These are phyloP conservation scores for Alternaria dauci DNA, from an alignment of 2,329 filamentous ascomycete genomes.

Conservation along the genomic window DNA sequence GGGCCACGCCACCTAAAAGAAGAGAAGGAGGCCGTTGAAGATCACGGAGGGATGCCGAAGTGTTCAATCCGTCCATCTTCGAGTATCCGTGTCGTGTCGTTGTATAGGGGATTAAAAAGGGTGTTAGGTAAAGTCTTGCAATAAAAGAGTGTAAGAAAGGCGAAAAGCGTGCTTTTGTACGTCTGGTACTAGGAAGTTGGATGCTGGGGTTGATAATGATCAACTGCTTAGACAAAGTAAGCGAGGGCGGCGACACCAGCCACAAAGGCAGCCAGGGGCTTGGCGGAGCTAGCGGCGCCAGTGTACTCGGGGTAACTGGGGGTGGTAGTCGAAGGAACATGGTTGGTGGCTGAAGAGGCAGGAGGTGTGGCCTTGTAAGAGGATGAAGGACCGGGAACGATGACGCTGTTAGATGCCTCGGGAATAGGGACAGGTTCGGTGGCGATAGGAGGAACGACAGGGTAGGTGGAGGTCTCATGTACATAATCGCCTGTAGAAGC, in stretches of 20 bases:
- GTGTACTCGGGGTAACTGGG: constrained; percentile 30
- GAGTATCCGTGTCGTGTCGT: background rate
- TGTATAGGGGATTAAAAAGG: constrained; percentile 1
- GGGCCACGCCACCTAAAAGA: background rate
- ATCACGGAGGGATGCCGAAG: background rate
- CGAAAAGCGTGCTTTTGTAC: constrained; percentile 1
- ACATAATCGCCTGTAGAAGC: background rate
- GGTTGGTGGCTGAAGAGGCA: constrained; percentile 11
- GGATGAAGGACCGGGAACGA: constrained; percentile 7
- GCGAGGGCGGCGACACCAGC: constrained; percentile 35
- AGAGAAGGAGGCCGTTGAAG: background rate
- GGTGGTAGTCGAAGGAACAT: constrained; percentile 15
- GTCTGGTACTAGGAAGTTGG: background rate
- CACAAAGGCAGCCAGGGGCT: constrained; percentile 34
- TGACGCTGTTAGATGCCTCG: background rate
- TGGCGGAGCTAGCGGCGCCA: constrained; percentile 35
- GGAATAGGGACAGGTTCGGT: background rate
- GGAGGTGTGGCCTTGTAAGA: constrained; percentile 10
- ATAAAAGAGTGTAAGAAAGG: constrained; percentile 5
- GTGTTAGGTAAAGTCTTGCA: constrained; percentile 2
- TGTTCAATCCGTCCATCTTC: background rate
- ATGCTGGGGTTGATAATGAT: background rate
- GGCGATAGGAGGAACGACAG: background rate
- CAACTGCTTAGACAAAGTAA: constrained; percentile 26
- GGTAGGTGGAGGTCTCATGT: background rate